Evolutionary conservation across 208 protist genomes (phyloP).

Genomic region (Trypanosoma platydactyli): DNA sequence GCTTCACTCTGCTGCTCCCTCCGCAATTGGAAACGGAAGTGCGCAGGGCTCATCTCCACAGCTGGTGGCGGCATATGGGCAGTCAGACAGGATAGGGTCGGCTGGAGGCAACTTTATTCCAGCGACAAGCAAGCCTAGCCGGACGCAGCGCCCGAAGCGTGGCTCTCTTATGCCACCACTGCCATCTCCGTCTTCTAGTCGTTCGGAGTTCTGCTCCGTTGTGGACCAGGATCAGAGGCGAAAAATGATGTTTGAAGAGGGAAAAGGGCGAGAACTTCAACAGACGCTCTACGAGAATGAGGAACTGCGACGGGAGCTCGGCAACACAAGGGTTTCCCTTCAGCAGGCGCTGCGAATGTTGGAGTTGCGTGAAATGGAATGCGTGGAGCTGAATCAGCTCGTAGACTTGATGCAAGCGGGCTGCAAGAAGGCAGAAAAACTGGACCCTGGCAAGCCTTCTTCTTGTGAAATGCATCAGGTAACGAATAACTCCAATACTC

Average conservation of each 20-base stretch:
- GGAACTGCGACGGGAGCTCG: neutral
- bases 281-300: conserved; percentile 1
- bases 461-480: neutral
- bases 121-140: neutral
- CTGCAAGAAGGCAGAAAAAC: conserved; percentile 13
- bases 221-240: neutral
- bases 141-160: neutral
- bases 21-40: neutral
- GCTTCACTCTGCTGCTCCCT: neutral
- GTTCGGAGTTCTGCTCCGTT: neutral
- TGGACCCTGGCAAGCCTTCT: neutral
- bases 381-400: conserved; percentile 42
- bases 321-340: conserved; percentile 6
- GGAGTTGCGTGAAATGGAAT: conserved; percentile 40
- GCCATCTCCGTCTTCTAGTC: conserved; percentile 7
- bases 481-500: too few relatives aligned
- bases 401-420: conserved; percentile 37
- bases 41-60: too few relatives aligned
- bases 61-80: too few relatives aligned
- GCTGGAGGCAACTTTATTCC: neutral
- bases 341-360: conserved; percentile 20
- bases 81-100: neutral
- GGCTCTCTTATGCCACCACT: conserved; percentile 10
- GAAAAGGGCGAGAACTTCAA: neutral
- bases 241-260: neutral